phyloP scores from a whole-genome alignment of 768 basidiomycete species.

The Lyophyllum atratum region DNA sequence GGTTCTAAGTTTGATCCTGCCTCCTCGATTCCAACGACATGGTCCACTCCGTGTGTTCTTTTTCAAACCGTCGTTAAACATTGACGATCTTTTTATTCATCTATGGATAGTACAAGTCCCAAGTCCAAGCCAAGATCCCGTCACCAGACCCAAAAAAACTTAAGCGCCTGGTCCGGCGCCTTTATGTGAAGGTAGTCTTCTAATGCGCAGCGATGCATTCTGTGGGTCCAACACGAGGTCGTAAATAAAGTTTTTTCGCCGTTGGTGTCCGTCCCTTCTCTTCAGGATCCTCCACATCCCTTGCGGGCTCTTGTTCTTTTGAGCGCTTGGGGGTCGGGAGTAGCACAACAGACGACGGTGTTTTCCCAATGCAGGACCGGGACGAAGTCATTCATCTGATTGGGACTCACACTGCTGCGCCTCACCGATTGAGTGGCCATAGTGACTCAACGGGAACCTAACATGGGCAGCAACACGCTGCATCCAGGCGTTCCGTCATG shows the following conservation, averaged over 20 bases:
- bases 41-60: too few species aligned
- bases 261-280: neutral
- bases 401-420: neutral
- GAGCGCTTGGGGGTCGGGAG: too few species aligned
- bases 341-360: too few species aligned
- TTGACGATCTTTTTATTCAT: too few species aligned
- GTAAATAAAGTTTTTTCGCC: neutral
- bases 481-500: neutral
- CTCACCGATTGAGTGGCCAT: neutral
- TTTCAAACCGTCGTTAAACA: too few species aligned
- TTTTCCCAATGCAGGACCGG: neutral
- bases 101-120: neutral
- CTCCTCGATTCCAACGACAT: too few species aligned
- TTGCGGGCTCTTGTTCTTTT: neutral
- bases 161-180: neutral
- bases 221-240: neutral
- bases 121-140: neutral
- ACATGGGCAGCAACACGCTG: neutral
- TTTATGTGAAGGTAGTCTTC: neutral
- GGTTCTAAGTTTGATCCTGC: too few species aligned
- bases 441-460: neutral
- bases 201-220: neutral
- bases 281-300: neutral
- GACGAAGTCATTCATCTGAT: neutral
- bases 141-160: neutral